Conservation (phyloP, 495 filamentous ascomycete species). For the Aspergillus taichungensis region DNA sequence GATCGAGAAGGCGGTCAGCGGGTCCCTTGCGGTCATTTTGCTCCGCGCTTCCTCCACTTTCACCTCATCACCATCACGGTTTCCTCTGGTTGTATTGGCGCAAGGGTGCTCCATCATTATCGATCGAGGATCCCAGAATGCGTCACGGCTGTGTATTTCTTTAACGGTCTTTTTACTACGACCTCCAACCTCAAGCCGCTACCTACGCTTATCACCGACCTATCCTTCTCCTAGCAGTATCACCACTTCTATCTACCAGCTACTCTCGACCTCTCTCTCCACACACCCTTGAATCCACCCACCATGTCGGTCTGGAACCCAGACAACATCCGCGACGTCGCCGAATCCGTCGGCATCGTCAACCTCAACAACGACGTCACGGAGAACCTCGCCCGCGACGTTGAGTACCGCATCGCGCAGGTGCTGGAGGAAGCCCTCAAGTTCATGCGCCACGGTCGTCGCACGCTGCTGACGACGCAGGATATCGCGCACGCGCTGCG, state of each 20-base stretch:
- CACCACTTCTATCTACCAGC: background rate
- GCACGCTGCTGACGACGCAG: slow-evolving; percentile 73
- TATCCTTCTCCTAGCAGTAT: background rate
- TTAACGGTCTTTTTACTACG: too few species aligned
- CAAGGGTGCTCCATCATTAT: too few species aligned
- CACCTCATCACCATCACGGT: too few species aligned
- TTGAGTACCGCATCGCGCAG: slow-evolving; percentile 88
- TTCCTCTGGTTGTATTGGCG: too few species aligned
- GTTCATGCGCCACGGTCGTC: slow-evolving; percentile 82
- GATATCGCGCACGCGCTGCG: slow-evolving; percentile 77
- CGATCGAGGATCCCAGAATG: too few species aligned
- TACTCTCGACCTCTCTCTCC: background rate
- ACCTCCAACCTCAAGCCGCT: too few species aligned
- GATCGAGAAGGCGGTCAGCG: too few species aligned
- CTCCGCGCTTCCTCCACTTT: too few species aligned
- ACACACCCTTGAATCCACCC: background rate
- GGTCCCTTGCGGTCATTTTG: too few species aligned
- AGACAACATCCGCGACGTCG: slow-evolving; percentile 89
- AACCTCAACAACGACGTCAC: slow-evolving; percentile 72
- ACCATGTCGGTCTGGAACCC: slow-evolving; percentile 77
- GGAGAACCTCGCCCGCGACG: slow-evolving; percentile 78
- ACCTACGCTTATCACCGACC: too few species aligned
- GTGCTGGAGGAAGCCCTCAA: slow-evolving; percentile 89
- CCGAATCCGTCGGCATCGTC: slow-evolving; percentile 84
- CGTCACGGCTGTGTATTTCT: too few species aligned